Base-by-base conservation (phyloP, 495 filamentous ascomycete species). In the Neurospora sp. region DNA sequence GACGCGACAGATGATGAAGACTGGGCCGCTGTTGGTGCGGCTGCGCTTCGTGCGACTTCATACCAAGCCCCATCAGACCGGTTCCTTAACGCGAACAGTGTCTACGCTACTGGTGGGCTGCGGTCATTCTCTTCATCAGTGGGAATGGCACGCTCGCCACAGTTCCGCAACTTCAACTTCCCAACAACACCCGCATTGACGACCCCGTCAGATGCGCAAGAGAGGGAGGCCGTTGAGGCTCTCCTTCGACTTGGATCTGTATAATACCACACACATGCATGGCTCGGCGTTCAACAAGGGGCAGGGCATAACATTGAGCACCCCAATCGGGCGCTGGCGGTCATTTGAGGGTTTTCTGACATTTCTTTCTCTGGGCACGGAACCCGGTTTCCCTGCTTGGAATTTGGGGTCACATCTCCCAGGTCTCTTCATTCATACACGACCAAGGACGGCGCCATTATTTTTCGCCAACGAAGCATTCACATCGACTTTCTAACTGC, bases 1-100 rank as follows among this genome's bases (percentile, higher is more conserved):
- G 93, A 96, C 78, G 86, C 90, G 70, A 98, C 96, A n/a, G 96
- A 99, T 81, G 94, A 97, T 75, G 96, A 99, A 80, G 95, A 99
- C 83, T 97, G 94, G 94, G 94, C 93, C 27, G 89, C 91, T 71
- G 93, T 97, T 68, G 95, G 94, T 38, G 92, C 94, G 27, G 93
- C 90, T 27, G 91, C 93, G 65, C 86, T 97, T 73, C 90, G 95
- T 70, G 90, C 91, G 53, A 88, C 87, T 16, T 93, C 91, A 53
- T 86, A 91, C 76, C 80, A 81, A 73, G 75, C 78, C 77, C 78
- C 61, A 75, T 39, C 76, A 71, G 41, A 72, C 68, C 73, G 46
- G 44, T 80, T 80, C 73, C 82, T 81, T 65, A 81, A 82, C 73
- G 81, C 80, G 74, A 76, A 78, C 73, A 81, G 73, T 81, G 78